Percentiles rank a stretch among this genome's conserved stretches.
phyloP scores from a whole-genome alignment of 495 filamentous ascomycete genomes.

The Neurospora sp. region DNA sequence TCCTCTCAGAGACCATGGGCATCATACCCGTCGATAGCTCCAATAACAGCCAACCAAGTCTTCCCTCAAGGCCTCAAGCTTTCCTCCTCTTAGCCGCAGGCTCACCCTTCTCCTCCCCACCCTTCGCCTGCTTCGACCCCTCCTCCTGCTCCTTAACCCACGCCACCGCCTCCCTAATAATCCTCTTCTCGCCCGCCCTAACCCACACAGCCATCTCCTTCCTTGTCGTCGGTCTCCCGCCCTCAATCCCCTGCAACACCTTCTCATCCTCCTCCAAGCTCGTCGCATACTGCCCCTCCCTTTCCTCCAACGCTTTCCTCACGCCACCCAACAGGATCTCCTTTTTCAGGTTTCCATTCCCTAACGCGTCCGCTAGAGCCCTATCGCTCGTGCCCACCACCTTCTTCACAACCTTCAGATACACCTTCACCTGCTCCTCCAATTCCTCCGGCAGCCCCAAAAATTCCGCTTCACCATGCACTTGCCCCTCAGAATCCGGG shows the following conservation, averaged over 20 bases:
- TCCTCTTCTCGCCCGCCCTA: constrained; percentile 68
- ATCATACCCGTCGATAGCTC: too few species aligned
- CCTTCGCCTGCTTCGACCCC: constrained; percentile 1
- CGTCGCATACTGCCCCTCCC: constrained; percentile 50
- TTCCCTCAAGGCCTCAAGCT: too few species aligned
- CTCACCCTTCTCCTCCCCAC: constrained; percentile 2
- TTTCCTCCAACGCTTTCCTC: constrained; percentile 31
- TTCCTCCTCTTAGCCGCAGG: constrained; percentile 14
- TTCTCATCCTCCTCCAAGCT: constrained; percentile 51
- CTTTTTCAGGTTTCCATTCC: constrained; percentile 27
- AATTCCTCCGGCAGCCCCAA: constrained; percentile 27
- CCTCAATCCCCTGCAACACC: constrained; percentile 30
- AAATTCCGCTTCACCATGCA: constrained; percentile 21
- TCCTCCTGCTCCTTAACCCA: constrained; percentile 11
- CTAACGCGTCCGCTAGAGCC: constrained; percentile 15
- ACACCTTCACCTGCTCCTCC: constrained; percentile 24
- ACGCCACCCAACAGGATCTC: constrained; percentile 27
- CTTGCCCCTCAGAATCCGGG: constrained; percentile 25
- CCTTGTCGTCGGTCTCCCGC: constrained; percentile 29
- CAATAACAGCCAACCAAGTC: too few species aligned
- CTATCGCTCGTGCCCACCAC: constrained; percentile 10
- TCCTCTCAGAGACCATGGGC: too few species aligned
- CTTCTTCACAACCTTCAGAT: constrained; percentile 35
- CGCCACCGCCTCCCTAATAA: constrained; percentile 41
- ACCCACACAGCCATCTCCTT: constrained; percentile 61